Conservation (phyloP, 148 eudicot genomes). For the Oxyria digyna region DNA sequence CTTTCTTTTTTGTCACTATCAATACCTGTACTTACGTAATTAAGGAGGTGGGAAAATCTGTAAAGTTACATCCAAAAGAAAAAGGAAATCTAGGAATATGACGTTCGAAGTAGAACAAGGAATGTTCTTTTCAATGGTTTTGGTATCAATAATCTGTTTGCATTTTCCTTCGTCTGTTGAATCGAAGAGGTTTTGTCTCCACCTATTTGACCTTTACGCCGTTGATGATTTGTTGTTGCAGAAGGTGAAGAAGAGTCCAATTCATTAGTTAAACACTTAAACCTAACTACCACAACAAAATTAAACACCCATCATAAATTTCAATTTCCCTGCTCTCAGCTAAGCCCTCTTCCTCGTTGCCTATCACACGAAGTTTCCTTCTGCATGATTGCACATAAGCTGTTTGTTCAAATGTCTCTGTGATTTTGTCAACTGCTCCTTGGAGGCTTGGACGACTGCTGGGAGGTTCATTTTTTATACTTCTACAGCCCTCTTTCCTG, state of each 20-base stretch:
- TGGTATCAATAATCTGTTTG: not conserved
- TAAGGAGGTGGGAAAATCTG: not conserved
- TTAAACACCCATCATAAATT: not conserved
- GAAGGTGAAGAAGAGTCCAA: not conserved
- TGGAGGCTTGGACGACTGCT: not conserved
- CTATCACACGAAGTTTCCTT: not conserved
- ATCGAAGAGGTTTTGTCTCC: not conserved
- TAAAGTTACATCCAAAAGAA: no score
- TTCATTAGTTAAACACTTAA: not conserved
- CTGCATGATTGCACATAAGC: not conserved
- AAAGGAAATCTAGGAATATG: not conserved
- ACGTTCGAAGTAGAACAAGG: not conserved
- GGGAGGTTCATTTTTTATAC: not conserved
- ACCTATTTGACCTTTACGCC: slow-evolving; percentile 1
- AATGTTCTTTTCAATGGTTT: slow-evolving; percentile 5
- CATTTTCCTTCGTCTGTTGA: not conserved
- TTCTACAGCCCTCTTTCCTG: not conserved
- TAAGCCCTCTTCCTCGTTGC: not conserved
- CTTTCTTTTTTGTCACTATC: no score
- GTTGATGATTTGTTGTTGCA: not conserved
- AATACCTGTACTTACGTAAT: no score
- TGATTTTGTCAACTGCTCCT: not conserved
- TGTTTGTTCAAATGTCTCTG: not conserved
- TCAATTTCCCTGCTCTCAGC: not conserved
- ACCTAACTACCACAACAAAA: not conserved